A percentile compares a stretch with the other conserved stretches of the same genome.
Evolutionary conservation across 495 filamentous ascomycete species (phyloP).

Genomic region (Xylaria curta): DNA sequence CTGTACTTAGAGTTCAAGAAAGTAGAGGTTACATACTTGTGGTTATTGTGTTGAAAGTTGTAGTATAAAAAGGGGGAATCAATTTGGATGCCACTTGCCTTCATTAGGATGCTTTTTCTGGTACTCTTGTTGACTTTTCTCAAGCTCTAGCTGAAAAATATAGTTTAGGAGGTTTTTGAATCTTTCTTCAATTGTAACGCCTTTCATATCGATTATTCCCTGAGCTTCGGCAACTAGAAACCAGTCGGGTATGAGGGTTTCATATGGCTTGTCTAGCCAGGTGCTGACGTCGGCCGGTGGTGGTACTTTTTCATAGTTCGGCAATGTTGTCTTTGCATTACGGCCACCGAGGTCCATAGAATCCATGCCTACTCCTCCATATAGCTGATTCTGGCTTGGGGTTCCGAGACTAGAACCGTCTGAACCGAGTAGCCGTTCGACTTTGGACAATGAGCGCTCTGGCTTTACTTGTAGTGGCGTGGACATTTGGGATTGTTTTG

Average conservation of each 20-base stretch:
- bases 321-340: background rate
- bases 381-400: background rate
- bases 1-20: background rate
- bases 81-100: constrained; percentile 9
- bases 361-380: background rate
- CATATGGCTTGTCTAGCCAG: constrained; percentile 4
- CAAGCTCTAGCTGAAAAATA: constrained; percentile 23
- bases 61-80: background rate
- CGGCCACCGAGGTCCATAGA: background rate
- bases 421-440: constrained; percentile 26
- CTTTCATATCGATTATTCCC: constrained; percentile 23
- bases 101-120: constrained; percentile 16
- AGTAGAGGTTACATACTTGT: background rate
- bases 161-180: constrained; percentile 27
- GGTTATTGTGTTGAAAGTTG: background rate
- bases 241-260: constrained; percentile 39
- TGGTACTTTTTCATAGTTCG: background rate
- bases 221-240: constrained; percentile 36
- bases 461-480: background rate
- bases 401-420: constrained; percentile 9
- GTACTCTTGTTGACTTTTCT: constrained; percentile 9
- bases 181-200: background rate
- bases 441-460: constrained; percentile 21
- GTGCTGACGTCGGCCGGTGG: background rate
- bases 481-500: constrained; percentile 18